Conservation (phyloP, 257 asterid genomes). For the Solanum chiquidenum region DNA sequence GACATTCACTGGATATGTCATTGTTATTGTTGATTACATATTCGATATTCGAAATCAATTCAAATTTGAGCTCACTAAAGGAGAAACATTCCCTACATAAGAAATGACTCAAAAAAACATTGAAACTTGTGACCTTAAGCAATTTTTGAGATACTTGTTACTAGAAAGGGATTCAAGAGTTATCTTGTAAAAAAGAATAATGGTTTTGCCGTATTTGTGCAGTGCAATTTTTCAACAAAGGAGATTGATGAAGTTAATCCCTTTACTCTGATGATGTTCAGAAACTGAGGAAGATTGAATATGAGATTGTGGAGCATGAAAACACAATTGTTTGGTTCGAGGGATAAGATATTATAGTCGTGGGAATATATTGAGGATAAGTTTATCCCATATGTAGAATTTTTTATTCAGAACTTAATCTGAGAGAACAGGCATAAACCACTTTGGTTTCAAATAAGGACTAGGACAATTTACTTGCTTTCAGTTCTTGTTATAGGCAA, state of each 20-base stretch:
- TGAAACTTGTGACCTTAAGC: not conserved
- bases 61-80: not conserved
- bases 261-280: not conserved
- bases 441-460: not conserved
- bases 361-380: not conserved
- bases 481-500: not conserved
- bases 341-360: not conserved
- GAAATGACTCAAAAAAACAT: not conserved
- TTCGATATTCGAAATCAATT: not conserved
- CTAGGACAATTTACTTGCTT: not conserved
- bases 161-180: not conserved
- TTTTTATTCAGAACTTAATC: not conserved
- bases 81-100: not conserved
- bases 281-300: not conserved
- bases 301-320: not conserved
- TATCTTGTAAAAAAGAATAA: not conserved
- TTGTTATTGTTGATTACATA: not conserved
- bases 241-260: not conserved
- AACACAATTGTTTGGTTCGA: not conserved
- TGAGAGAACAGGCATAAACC: not conserved
- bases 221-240: not conserved
- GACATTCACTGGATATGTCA: not conserved
- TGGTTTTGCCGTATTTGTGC: not conserved
- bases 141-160: not conserved
- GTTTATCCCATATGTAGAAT: not conserved